Conservation (phyloP, 768 basidiomycete species). For the Lactarius indigo region DNA sequence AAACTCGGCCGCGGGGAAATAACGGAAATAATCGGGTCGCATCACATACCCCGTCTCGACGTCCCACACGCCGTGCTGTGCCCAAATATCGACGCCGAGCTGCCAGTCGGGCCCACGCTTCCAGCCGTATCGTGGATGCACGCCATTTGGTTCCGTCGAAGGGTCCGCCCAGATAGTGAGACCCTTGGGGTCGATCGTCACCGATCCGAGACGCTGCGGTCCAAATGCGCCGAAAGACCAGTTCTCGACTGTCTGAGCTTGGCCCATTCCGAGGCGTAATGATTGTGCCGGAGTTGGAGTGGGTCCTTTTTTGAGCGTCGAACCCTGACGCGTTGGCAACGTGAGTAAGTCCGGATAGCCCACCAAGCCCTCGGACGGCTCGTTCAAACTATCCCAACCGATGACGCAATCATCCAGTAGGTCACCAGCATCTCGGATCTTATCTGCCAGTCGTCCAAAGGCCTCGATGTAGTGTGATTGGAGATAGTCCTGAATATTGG, state of each 20-base stretch:
- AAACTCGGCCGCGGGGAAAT: conserved; percentile 33
- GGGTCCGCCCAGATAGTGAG: conserved; percentile 72
- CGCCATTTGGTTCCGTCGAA: conserved; percentile 45
- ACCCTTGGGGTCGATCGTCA: conserved; percentile 85
- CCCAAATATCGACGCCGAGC: conserved; percentile 82
- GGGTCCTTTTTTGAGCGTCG: conserved; percentile 80
- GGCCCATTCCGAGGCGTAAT: conserved; percentile 85
- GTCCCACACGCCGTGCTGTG: conserved; percentile 89
- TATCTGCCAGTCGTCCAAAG: conserved; percentile 70
- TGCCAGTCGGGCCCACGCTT: conserved; percentile 65
- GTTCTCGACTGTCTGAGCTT: conserved; percentile 74
- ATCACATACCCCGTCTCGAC: conserved; percentile 61
- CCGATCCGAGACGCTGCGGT: conserved; percentile 64
- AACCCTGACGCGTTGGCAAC: conserved; percentile 64
- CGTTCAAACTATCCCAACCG: conserved; percentile 97
- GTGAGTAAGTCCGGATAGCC: conserved; percentile 63
- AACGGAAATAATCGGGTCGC: conserved; percentile 72
- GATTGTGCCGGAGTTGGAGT: conserved; percentile 83
- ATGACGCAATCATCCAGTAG: conserved; percentile 85
- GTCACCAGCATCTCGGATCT: conserved; percentile 68
- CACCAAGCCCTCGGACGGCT: conserved; percentile 84
- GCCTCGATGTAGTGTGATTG: conserved; percentile 75
- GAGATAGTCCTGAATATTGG: conserved; percentile 88
- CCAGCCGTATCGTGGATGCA: conserved; percentile 80
- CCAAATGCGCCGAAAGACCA: conserved; percentile 81